Evolutionary conservation across 148 eudicot species (phyloP), one percentile per base, ranked within the genome.

Genomic region (Rhododendron ferrugineum): DNA sequence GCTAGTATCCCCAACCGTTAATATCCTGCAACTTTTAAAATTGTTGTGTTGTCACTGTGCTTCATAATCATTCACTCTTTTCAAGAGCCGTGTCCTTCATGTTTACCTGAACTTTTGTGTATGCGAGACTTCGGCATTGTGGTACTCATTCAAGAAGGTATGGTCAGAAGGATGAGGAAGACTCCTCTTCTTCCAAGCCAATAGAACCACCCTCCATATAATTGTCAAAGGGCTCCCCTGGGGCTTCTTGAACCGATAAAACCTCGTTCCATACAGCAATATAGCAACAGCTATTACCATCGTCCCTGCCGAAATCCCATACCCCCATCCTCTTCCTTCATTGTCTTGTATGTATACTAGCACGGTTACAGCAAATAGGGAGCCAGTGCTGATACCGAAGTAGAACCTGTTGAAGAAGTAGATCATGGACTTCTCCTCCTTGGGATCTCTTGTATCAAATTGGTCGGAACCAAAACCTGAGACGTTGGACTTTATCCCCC

Each of bases 381-480:
- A 95, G 34, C 99, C 99, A 5, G 92, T 82, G 88, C 99, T 95
- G 64, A 97, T 90, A 90, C 92, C 90, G 81, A 93, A 94, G 86
- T 97, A 97, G 89, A 97, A 97, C 82, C 99, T 91, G 85, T 94
- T 97, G 90, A 97, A 97, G 90, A 97, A 97, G 87, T 89, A 97
- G 47, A 92, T 86, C 99, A 97, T 97, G 64, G 93, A 89, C 85
- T 93, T 95, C 83, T 93, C 93, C 77, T 97, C 99, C 70, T 92
- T 92, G 1, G 99, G 98, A 68, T 97, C 89, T 1, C 93, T 88
- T 4, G 87, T 56, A 86, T 97, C 98, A 72, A 97, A 97, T 66
- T 97, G 99, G 86, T 97, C 99, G 0, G 99, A 91, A 10, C 99
- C 99, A 26, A 97, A 97, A 6, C 99, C 99, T 1, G 99, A 95